These are phyloP conservation scores for Neoboletus magnificus DNA, from an alignment of 768 basidiomycete species.

Conservation along the genomic window DNA sequence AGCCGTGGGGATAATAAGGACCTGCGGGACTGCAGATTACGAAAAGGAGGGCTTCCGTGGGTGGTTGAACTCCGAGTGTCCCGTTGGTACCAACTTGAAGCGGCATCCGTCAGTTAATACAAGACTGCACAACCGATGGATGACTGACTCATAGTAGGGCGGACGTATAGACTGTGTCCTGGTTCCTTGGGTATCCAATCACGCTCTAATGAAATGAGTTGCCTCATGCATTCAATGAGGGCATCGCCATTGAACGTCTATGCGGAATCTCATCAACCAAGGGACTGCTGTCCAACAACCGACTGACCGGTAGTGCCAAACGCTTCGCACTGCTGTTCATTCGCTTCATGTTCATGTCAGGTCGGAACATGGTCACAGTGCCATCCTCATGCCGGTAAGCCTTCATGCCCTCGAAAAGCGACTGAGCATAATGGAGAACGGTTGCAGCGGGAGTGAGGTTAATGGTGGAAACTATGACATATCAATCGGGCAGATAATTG, in stretches of 20 bases:
- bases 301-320: slow-evolving; percentile 68
- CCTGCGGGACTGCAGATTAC: slow-evolving; percentile 65
- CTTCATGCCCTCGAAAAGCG: slow-evolving; percentile 92
- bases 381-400: slow-evolving; percentile 78
- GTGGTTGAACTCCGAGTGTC: slow-evolving; percentile 49
- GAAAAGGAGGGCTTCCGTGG: slow-evolving; percentile 66
- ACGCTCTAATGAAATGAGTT: slow-evolving; percentile 77
- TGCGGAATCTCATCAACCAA: slow-evolving; percentile 4
- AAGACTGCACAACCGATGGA: not conserved
- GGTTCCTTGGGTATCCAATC: slow-evolving; percentile 89
- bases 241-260: slow-evolving; percentile 78
- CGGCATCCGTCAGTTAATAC: slow-evolving; percentile 2
- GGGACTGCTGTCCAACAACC: not conserved
- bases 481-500: slow-evolving; percentile 1
- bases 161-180: slow-evolving; percentile 89
- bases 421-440: slow-evolving; percentile 92
- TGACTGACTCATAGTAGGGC: slow-evolving; percentile 64
- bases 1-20: slow-evolving; percentile 82
- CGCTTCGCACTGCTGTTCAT: slow-evolving; percentile 85
- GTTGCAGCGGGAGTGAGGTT: slow-evolving; percentile 41
- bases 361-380: slow-evolving; percentile 81
- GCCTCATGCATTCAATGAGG: slow-evolving; percentile 77
- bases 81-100: slow-evolving; percentile 63
- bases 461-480: slow-evolving; percentile 19
- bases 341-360: slow-evolving; percentile 96